phyloP scores from a whole-genome alignment of 331 rosid species.

The Prunus yedoensis region DNA sequence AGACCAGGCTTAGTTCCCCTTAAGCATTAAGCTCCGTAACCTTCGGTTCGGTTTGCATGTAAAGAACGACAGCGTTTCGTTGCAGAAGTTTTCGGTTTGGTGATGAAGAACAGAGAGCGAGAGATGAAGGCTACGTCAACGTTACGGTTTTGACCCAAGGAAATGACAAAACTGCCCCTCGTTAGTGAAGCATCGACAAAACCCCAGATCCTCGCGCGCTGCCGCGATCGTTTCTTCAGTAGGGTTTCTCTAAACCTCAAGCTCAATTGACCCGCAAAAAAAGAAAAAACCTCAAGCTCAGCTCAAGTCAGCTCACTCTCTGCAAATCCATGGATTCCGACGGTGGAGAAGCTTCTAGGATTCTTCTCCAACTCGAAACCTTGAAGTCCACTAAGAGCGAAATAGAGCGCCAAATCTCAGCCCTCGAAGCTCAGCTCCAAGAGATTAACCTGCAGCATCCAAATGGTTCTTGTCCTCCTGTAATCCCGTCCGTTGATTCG shows the following conservation, averaged over 20 bases:
- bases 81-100: neutral
- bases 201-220: neutral
- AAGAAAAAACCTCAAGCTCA: neutral
- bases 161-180: neutral
- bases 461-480: slow-evolving; percentile 40
- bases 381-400: slow-evolving; percentile 44
- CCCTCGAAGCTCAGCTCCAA: slow-evolving; percentile 61
- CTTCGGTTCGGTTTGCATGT: too few species aligned
- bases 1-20: neutral
- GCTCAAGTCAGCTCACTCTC: neutral
- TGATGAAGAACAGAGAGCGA: neutral
- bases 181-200: neutral
- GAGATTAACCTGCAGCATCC: slow-evolving; percentile 30
- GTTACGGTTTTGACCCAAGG: fast-evolving
- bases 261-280: too few species aligned
- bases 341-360: slow-evolving; percentile 38
- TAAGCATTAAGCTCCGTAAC: too few species aligned
- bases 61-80: too few species aligned
- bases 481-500: slow-evolving; percentile 13
- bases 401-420: slow-evolving; percentile 60
- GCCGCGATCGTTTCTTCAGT: neutral
- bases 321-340: slow-evolving; percentile 40
- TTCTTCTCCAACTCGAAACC: slow-evolving; percentile 54
- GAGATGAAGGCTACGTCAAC: neutral
- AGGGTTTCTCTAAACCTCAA: slow-evolving; percentile 5